These are phyloP conservation scores for Talaromyces piceae DNA, from an alignment of 2,329 filamentous ascomycete genomes.

Conservation along the genomic window DNA sequence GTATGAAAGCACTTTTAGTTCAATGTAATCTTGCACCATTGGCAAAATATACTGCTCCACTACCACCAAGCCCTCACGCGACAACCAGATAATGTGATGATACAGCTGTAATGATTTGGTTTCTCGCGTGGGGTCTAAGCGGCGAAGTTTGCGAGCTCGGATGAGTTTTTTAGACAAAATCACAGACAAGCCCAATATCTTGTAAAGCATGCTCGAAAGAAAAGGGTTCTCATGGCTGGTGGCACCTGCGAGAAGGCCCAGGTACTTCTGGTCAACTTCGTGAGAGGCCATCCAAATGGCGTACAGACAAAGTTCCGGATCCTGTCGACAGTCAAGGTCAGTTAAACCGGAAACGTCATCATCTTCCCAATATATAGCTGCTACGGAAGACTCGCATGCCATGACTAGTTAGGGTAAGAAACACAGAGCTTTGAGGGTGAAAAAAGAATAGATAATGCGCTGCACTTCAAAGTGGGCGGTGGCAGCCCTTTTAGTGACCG, in stretches of 20 bases:
- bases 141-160: constrained; percentile 72
- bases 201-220: constrained; percentile 70
- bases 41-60: constrained; percentile 81
- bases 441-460: background rate
- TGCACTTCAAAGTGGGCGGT: background rate
- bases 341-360: constrained; percentile 16
- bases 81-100: constrained; percentile 90
- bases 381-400: background rate
- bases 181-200: constrained; percentile 82
- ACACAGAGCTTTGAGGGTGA: no score
- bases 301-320: constrained; percentile 25
- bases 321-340: constrained; percentile 23
- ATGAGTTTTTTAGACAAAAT: constrained; percentile 79
- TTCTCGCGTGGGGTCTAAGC: constrained; percentile 69
- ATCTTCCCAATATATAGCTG: background rate
- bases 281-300: constrained; percentile 75
- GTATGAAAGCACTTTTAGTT: constrained; percentile 81
- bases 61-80: constrained; percentile 81
- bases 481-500: constrained; percentile 1
- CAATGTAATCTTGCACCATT: constrained; percentile 67
- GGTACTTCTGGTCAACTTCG: constrained; percentile 94
- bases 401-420: background rate
- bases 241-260: constrained; percentile 77
- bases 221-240: constrained; percentile 71
- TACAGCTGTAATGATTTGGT: constrained; percentile 77